Base-by-base conservation (phyloP, 2,329 filamentous ascomycete species). In the Fusarium mangiferae region DNA sequence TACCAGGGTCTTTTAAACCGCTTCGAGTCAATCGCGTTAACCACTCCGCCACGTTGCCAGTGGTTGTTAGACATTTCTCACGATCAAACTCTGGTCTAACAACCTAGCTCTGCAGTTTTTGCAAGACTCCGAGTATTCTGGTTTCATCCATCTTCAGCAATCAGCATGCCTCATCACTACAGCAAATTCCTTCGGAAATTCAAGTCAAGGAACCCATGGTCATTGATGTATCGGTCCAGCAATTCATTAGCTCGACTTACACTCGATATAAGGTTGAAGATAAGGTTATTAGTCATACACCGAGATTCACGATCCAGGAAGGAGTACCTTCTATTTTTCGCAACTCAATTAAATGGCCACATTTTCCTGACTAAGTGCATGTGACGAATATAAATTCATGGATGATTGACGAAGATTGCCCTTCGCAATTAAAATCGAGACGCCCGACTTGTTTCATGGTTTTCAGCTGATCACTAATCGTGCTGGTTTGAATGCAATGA, bases 401-500 rank as follows among this genome's bases (percentile, higher is more conserved):
- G 11, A 6, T 18, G 7, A 58, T 42, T 59, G 18, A 30, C 20
- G 38, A n/a, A 58, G 15, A 58, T 28, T 18, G 2, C 20, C 18
- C 4, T 7, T 59, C 1, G 38, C 18, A 48, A 64, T 72, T 18
- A 56, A 56, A 72, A 14, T 45, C 28, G 38, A 42, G 39, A 68
- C 56, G 22, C 30, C n/a, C 38, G n/a, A 36, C 24, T 26, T 17
- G 66, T 65, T 65, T 65, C 66, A 49, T 38, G 36, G 13, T 22
- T 49, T 58, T 24, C 38, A 72, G 63, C 69, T 64, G 36, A 26
- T 39, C 42, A 42, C 46, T 26, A 33, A 59, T 49, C 26, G 38
- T 36, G 36, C 44, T 68, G 63, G 35, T 41, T 45, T 28, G 35
- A 18, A 63, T 69, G 64, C 35, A 62, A 26, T 63, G 69, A 33